These are phyloP conservation scores for Rhododendron ovatum DNA, from an alignment of 148 eudicot genomes.

Conservation along the genomic window DNA sequence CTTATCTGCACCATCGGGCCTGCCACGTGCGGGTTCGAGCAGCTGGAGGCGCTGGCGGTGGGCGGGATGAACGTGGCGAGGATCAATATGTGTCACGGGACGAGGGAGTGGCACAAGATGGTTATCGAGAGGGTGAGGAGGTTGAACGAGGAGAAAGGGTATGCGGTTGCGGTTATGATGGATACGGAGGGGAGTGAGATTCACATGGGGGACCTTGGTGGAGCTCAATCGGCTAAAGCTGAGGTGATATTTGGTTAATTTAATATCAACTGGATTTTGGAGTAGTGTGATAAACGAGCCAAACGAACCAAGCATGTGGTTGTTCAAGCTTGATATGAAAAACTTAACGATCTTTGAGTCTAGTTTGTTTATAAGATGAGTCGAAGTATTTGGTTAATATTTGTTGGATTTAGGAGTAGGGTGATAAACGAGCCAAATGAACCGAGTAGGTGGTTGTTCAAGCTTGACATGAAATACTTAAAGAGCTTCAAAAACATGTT, in stretches of 20 bases:
- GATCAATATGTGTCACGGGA: conserved; percentile 95
- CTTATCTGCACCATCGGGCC: conserved; percentile 81
- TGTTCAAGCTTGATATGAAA: too few relatives aligned
- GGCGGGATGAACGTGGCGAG: conserved; percentile 95
- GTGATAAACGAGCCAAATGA: neutral
- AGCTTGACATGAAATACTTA: neutral
- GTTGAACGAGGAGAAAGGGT: conserved; percentile 86
- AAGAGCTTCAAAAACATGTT: neutral
- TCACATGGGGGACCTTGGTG: conserved; percentile 99
- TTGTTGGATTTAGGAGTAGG: neutral
- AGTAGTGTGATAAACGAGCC: too few relatives aligned
- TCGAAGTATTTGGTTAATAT: too few relatives aligned
- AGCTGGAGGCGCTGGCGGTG: conserved; percentile 82
- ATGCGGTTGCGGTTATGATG: conserved; percentile 94
- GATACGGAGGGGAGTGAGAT: conserved; percentile 99
- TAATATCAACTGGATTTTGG: too few relatives aligned
- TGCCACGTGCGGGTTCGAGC: conserved; percentile 59
- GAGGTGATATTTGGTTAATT: conserved; percentile 40
- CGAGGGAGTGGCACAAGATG: conserved; percentile 72
- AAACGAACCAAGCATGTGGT: too few relatives aligned
- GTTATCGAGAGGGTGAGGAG: conserved; percentile 74
- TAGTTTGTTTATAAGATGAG: too few relatives aligned
- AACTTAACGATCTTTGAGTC: too few relatives aligned
- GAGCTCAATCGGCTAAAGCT: conserved; percentile 72
- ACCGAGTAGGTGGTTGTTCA: neutral